Conservation (phyloP, 2,329 filamentous ascomycete genomes). For the Cadophora luteo-olivacea region DNA sequence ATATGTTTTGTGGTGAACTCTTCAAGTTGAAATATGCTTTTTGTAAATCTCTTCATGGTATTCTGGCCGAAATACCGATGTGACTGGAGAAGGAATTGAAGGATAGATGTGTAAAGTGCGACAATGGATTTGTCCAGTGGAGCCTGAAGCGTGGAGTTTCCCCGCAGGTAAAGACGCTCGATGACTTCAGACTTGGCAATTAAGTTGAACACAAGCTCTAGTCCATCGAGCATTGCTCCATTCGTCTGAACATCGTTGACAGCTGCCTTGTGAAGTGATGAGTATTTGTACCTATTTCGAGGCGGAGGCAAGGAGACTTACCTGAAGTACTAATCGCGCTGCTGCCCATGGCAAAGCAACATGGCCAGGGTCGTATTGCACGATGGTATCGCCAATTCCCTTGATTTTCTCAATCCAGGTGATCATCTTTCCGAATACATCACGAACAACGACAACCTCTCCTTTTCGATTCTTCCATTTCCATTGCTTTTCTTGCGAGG, state of each 20-base stretch:
- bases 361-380: constrained; percentile 30
- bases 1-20: constrained; percentile 12
- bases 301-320: neutral
- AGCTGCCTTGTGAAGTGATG: neutral
- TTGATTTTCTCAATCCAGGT: constrained; percentile 29
- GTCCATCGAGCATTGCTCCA: constrained; percentile 26
- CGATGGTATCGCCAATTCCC: constrained; percentile 20
- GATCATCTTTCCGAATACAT: constrained; percentile 26
- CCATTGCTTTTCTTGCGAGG: constrained; percentile 23
- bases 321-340: constrained; percentile 5
- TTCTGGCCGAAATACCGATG: constrained; percentile 23
- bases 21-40: constrained; percentile 26
- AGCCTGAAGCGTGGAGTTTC: neutral
- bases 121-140: constrained; percentile 15
- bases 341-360: constrained; percentile 31
- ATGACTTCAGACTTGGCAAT: constrained; percentile 25
- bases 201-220: constrained; percentile 25
- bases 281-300: neutral
- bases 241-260: constrained; percentile 19
- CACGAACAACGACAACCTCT: constrained; percentile 22
- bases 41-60: constrained; percentile 17
- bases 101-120: constrained; percentile 22
- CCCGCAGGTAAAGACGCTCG: constrained; percentile 24
- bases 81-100: constrained; percentile 22
- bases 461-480: constrained; percentile 23